A percentile compares a stretch with the other conserved stretches of the same genome.
phyloP scores from a whole-genome alignment of 176 grass and related monocot species.

The Bromus sterilis region DNA sequence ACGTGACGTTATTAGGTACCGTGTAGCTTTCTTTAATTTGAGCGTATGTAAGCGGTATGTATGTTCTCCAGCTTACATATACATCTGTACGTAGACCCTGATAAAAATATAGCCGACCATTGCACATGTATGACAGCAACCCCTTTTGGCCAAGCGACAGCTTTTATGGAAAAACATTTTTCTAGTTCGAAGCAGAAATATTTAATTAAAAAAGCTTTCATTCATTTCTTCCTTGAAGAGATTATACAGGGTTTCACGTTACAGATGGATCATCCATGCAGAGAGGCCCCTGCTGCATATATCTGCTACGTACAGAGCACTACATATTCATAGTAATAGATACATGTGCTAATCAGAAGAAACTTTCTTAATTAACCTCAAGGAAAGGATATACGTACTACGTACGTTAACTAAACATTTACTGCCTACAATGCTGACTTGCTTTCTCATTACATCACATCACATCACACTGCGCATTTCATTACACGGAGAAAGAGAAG shows the following conservation, averaged over 20 bases:
- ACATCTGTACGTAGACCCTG: background rate
- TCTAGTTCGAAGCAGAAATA: background rate
- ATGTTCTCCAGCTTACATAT: background rate
- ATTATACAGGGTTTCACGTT: background rate
- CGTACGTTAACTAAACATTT: slow-evolving; percentile 18
- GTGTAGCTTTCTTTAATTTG: background rate
- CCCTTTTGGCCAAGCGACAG: background rate
- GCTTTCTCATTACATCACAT: slow-evolving; percentile 18
- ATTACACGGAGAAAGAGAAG: background rate
- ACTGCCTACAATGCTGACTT: background rate
- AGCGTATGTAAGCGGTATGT: background rate
- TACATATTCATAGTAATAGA: background rate
- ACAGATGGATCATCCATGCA: slow-evolving; percentile 4
- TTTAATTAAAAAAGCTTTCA: background rate
- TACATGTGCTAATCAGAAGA: background rate
- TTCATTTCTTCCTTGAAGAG: background rate
- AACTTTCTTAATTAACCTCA: slow-evolving; percentile 19
- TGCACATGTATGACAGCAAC: background rate
- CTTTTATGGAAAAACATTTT: background rate
- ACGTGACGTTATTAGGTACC: background rate
- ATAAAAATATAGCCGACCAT: background rate
- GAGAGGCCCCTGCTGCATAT: slow-evolving; percentile 18
- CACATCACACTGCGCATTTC: slow-evolving; percentile 26
- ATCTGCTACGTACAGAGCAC: background rate
- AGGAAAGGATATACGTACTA: background rate